Evolutionary conservation across 2,329 filamentous ascomycete species (phyloP).

Genomic region (Fusarium incarnatum): DNA sequence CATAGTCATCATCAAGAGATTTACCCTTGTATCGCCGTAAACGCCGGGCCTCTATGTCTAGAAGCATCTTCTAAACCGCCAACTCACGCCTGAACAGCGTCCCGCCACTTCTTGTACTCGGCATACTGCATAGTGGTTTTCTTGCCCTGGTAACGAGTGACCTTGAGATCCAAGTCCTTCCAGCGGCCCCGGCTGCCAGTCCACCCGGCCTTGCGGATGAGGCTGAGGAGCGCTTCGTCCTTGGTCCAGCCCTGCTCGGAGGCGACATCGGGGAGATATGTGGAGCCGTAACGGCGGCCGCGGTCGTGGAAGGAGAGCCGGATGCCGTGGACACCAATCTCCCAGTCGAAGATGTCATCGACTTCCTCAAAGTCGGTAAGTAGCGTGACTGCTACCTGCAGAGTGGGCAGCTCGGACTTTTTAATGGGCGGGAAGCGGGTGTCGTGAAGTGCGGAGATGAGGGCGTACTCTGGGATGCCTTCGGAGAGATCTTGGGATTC

Average conservation of each 20-base stretch:
- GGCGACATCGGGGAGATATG: slow-evolving; percentile 93
- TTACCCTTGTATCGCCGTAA: slow-evolving; percentile 28
- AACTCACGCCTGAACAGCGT: slow-evolving; percentile 67
- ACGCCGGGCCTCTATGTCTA: slow-evolving; percentile 47
- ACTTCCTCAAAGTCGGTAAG: slow-evolving; percentile 87
- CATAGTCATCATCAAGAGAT: slow-evolving; percentile 11
- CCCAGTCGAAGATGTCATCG: slow-evolving; percentile 83
- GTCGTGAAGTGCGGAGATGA: slow-evolving; percentile 79
- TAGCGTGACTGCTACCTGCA: slow-evolving; percentile 80
- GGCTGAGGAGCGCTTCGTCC: slow-evolving; percentile 87
- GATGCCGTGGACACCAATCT: slow-evolving; percentile 85
- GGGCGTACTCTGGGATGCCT: slow-evolving; percentile 82
- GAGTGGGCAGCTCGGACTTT: slow-evolving; percentile 64
- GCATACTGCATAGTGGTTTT: slow-evolving; percentile 76
- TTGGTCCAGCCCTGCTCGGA: slow-evolving; percentile 94
- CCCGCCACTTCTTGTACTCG: slow-evolving; percentile 84
- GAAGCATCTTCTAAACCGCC: slow-evolving; percentile 36
- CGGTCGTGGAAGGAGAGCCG: slow-evolving; percentile 85
- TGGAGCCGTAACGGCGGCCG: slow-evolving; percentile 80
- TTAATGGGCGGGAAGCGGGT: slow-evolving; percentile 69
- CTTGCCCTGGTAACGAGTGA: slow-evolving; percentile 88
- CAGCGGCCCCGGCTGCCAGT: slow-evolving; percentile 81
- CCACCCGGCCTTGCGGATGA: slow-evolving; percentile 97
- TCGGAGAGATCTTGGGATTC: slow-evolving; percentile 77
- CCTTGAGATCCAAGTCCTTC: slow-evolving; percentile 81